A percentile compares a stretch with the other conserved stretches of the same genome.
Evolutionary conservation across 192 early-diverging fungal genomes (phyloP).

Genomic region (Mortierella claussenii): DNA sequence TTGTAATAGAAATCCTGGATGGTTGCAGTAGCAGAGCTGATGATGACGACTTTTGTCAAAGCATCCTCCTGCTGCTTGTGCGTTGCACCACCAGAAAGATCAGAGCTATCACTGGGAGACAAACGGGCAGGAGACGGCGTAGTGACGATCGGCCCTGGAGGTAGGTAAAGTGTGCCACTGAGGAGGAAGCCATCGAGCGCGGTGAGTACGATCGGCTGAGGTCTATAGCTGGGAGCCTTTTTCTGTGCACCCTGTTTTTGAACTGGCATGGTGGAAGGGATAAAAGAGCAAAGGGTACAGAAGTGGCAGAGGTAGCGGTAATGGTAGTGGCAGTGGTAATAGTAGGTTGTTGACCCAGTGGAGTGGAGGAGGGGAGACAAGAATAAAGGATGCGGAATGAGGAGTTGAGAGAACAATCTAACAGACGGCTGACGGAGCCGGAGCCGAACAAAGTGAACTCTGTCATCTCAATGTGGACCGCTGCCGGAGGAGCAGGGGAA

Average conservation of each 20-base stretch:
- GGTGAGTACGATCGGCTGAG: constrained; percentile 43
- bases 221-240: constrained; percentile 22
- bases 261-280: background rate
- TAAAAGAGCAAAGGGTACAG: background rate
- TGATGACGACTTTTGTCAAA: constrained; percentile 42
- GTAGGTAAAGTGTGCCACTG: constrained; percentile 35
- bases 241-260: background rate
- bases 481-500: too few species aligned
- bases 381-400: too few species aligned
- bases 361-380: too few species aligned
- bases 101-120: background rate
- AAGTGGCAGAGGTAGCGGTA: too few species aligned
- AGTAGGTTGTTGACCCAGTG: too few species aligned
- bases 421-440: too few species aligned
- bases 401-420: too few species aligned
- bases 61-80: constrained; percentile 14
- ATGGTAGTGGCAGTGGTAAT: too few species aligned
- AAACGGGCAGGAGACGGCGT: background rate
- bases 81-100: constrained; percentile 24
- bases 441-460: too few species aligned
- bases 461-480: too few species aligned
- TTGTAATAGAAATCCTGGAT: constrained; percentile 51
- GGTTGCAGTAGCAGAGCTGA: constrained; percentile 44
- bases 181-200: constrained; percentile 48
- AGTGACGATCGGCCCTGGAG: constrained; percentile 29